Evolutionary conservation across 1,284 basidiomycete species (phyloP).

Genomic region (Boletus albobrunnescens): DNA sequence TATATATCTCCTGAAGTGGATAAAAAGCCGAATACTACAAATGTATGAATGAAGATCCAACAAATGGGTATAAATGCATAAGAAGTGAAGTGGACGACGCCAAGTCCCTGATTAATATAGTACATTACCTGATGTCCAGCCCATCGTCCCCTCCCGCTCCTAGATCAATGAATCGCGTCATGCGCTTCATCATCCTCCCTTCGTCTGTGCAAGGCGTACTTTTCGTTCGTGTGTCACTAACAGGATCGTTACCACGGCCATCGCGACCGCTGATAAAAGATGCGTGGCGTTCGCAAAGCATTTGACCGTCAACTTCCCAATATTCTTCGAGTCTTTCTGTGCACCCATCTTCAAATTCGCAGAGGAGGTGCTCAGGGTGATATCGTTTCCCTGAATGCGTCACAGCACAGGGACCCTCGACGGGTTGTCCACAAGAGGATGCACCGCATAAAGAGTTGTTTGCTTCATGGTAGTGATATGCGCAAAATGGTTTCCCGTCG

Average conservation of each 20-base stretch:
- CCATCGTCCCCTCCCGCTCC: slow-evolving; percentile 28
- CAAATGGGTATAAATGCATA: slow-evolving; percentile 14
- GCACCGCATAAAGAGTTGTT: slow-evolving; percentile 84
- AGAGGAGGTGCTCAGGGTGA: slow-evolving; percentile 81
- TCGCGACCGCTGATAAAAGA: slow-evolving; percentile 24
- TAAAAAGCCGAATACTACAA: slow-evolving; percentile 21
- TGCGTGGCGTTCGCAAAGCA: slow-evolving; percentile 79
- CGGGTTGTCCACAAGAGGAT: slow-evolving; percentile 74
- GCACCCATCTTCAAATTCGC: slow-evolving; percentile 62
- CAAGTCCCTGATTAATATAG: slow-evolving; percentile 18
- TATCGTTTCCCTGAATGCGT: slow-evolving; percentile 73
- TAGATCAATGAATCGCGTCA: slow-evolving; percentile 64
- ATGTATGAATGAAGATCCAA: slow-evolving; percentile 17
- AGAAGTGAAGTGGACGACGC: neutral
- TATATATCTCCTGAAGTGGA: slow-evolving; percentile 26
- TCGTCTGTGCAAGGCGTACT: slow-evolving; percentile 32
- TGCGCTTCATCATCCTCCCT: slow-evolving; percentile 55
- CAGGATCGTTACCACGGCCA: slow-evolving; percentile 15
- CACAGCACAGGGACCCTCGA: slow-evolving; percentile 87
- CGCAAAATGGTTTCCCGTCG: slow-evolving; percentile 82
- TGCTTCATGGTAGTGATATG: slow-evolving; percentile 85
- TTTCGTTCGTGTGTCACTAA: slow-evolving; percentile 22
- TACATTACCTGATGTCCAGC: slow-evolving; percentile 33
- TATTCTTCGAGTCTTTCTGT: slow-evolving; percentile 67
- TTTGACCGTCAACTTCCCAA: slow-evolving; percentile 78